phyloP scores from a whole-genome alignment of 139 green algal species.

The Zygnema cylindricum region DNA sequence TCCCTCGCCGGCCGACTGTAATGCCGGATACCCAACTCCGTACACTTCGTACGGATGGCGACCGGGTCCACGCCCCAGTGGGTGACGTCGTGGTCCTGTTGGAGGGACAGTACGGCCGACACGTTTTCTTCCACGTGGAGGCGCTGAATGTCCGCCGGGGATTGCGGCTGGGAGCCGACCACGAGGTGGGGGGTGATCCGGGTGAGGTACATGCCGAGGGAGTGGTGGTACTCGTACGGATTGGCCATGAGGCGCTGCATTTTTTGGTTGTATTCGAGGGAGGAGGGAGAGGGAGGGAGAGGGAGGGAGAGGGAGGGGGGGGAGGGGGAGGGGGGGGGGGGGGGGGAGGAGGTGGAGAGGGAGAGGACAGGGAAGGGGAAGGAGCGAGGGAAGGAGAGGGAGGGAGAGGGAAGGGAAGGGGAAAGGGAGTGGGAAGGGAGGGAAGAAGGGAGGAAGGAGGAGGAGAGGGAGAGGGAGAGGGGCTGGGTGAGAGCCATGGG shows the following conservation, averaged over 20 bases:
- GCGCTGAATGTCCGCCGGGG: slow-evolving; percentile 47
- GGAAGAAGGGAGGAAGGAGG: no score
- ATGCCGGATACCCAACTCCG: slow-evolving; percentile 23
- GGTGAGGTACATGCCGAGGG: slow-evolving; percentile 64
- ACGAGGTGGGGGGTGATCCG: slow-evolving; percentile 54
- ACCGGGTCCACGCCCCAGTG: slow-evolving; percentile 64
- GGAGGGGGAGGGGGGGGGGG: no score
- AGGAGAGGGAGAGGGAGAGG: no score
- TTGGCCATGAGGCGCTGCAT: slow-evolving; percentile 47
- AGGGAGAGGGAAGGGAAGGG: no score
- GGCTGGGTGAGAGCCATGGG: no score
- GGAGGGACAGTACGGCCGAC: slow-evolving; percentile 59
- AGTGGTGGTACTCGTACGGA: slow-evolving; percentile 52
- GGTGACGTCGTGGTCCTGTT: slow-evolving; percentile 65
- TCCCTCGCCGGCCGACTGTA: slow-evolving; percentile 54
- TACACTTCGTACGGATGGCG: slow-evolving; percentile 11
- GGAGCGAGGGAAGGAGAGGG: no score
- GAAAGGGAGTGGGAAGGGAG: no score
- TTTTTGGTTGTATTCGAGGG: slow-evolving; percentile 39
- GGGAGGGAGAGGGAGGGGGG: no score
- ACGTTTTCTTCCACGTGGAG: slow-evolving; percentile 56
- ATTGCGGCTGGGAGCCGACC: slow-evolving; percentile 63
- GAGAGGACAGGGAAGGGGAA: no score
- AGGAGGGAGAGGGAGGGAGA: no score
- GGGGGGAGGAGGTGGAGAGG: no score